Base-by-base conservation (phyloP, 2,329 filamentous ascomycete genomes). In the Cylindrodendrum hubeiense region DNA sequence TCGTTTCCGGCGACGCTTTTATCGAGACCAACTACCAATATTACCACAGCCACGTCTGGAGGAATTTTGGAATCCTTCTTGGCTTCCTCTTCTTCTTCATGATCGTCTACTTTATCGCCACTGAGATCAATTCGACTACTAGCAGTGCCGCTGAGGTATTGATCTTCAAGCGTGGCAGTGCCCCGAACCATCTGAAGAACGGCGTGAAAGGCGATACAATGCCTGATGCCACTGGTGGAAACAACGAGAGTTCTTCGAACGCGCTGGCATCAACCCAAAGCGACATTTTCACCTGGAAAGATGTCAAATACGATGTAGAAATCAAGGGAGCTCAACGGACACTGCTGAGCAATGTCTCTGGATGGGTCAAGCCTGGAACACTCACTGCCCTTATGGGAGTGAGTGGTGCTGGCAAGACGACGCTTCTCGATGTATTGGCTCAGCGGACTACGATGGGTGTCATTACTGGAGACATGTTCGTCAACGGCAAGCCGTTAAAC, bases 301-400 rank as follows among this genome's bases (percentile, higher is more conserved):
- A 93, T 70, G 88, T 94, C 1, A 90, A 88, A 74, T 95, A 83
- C 58, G 81, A 86, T 50, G 83, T 87, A 71, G 87, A 90, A 71
- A 92, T 95, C 79, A 94, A 94, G 79, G 84, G 83, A 3, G 86
- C 83, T 3, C 87, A 92, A 19, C 86, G 90, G 28, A 39, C 37
- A 1, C 74, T 96, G 69, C 80, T 96, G 58, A 89, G 95, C 68
- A 83, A 93, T 61, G 91, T 95, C 2, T 88, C 91, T 72, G 93
- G 93, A 6, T 95, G 92, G 91, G 92, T 96, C 65, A 93, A 94
- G 78, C 93, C 93, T 2, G 93, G 93, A 46, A 95, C 92, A 15
- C 80, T 95, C 47, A 95, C 93, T 9, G 93, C 92, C 7, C 83
- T 95, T 19, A 88, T 88, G 86, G 86, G 89, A 50, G 86, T 87